These are phyloP conservation scores for Solanum aculeatissimum DNA, from an alignment of 305 asterid genomes.

Conservation along the genomic window DNA sequence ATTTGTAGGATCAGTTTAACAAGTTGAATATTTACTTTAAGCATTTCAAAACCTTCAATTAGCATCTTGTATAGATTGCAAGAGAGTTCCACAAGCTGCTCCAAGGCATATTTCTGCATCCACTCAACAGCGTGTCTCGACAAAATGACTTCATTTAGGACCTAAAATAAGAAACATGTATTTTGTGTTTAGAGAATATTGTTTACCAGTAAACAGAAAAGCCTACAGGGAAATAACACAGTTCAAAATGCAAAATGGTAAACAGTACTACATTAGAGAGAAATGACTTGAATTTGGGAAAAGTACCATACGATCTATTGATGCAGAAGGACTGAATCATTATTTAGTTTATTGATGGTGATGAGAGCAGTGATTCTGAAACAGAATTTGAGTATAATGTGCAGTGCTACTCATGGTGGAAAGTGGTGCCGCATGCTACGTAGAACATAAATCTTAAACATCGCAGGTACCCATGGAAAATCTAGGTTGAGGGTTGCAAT, in stretches of 20 bases:
- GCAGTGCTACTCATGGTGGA: background rate
- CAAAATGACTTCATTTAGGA: slow-evolving; percentile 33
- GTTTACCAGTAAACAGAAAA: background rate
- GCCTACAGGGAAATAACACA: background rate
- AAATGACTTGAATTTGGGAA: background rate
- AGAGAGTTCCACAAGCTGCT: slow-evolving; percentile 82
- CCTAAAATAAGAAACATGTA: slow-evolving; percentile 25
- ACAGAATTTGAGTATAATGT: background rate
- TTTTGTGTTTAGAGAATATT: background rate
- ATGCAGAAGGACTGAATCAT: background rate
- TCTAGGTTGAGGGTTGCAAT: background rate
- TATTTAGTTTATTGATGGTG: background rate
- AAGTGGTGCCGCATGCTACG: background rate
- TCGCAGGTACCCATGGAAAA: background rate
- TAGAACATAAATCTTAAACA: background rate
- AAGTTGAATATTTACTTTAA: slow-evolving; percentile 23
- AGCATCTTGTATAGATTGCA: slow-evolving; percentile 50
- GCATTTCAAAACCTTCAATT: slow-evolving; percentile 25
- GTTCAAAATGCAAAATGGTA: background rate
- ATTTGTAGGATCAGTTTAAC: slow-evolving; percentile 46
- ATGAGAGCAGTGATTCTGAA: background rate
- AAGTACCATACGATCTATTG: background rate
- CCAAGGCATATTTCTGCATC: slow-evolving; percentile 67
- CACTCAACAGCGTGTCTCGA: slow-evolving; percentile 53
- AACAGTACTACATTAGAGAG: background rate